These are phyloP conservation scores for Rhizomucor miehei DNA, from an alignment of 371 early-diverging fungal species.

Conservation along the genomic window DNA sequence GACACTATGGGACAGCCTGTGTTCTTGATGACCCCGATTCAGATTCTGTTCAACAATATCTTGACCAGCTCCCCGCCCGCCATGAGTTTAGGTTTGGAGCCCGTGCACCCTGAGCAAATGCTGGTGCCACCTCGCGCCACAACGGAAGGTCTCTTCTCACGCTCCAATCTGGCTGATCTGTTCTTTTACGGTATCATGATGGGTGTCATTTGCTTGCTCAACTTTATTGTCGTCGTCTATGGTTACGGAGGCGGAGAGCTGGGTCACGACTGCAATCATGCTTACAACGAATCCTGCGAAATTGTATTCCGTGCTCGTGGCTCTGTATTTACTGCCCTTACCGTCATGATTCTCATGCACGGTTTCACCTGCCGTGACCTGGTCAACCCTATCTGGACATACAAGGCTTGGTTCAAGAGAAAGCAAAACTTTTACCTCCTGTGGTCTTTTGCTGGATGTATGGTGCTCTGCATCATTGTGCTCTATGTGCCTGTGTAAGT, in stretches of 20 bases:
- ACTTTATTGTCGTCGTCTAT: conserved; percentile 69
- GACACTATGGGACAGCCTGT: conserved; percentile 60
- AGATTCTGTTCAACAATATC: conserved; percentile 91
- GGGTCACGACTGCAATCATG: conserved; percentile 62
- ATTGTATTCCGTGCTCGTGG: conserved; percentile 76
- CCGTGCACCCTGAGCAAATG: conserved; percentile 80
- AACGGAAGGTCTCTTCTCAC: conserved; percentile 65
- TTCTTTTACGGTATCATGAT: conserved; percentile 73
- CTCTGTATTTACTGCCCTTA: conserved; percentile 67
- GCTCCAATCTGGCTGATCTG: conserved; percentile 68
- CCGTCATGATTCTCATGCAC: conserved; percentile 70
- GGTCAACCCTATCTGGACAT: conserved; percentile 53
- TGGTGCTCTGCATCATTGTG: conserved; percentile 52
- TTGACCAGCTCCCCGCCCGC: conserved; percentile 81
- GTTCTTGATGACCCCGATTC: conserved; percentile 77
- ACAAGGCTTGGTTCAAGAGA: conserved; percentile 30
- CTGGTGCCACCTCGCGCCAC: conserved; percentile 74
- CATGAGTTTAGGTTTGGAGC: conserved; percentile 84
- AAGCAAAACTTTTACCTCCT: conserved; percentile 63
- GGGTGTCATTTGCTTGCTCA: conserved; percentile 64
- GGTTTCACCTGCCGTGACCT: conserved; percentile 77
- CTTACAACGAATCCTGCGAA: conserved; percentile 55
- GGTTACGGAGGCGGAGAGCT: conserved; percentile 56
- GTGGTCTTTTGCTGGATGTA: conserved; percentile 53
- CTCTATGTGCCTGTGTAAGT: conserved; percentile 67